Base-by-base conservation (phyloP, 345 rosid species). In the Psidium friedrichsthalianum region DNA sequence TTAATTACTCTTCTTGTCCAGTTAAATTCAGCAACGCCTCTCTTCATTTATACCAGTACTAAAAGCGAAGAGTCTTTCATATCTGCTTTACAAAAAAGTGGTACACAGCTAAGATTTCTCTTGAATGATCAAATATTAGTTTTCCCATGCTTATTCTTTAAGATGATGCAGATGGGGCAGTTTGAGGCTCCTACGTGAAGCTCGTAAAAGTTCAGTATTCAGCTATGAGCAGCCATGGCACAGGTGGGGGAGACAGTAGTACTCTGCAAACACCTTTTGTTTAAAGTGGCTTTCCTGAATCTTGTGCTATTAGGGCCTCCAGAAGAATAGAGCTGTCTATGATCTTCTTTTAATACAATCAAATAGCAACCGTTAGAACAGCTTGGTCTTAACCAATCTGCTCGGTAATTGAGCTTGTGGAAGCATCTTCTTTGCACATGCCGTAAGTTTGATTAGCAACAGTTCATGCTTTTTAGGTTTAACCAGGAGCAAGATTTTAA, bases 141-240 rank as follows among this genome's bases (percentile, higher is more conserved):
- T 69, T 69, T 69, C 20, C 80, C 25, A 69, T 69, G 47, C 47
- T 69, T 69, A 20, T 47, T 80, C 53, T 89, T 55, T 81, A 51
- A 85, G 78, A 82, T 89, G 85, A 85, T 89, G 89, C 94, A 97
- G 99, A 93, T 91, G 95, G 91, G 87, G 84, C 90, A 82, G 85
- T 87, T 87, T 16, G 96, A 93, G 89, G 91, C 90, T 85, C 92
- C 96, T 55, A 83, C 40, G 94, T 97, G 88, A 91, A 92, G 89
- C 91, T 96, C 81, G 98, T 97, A 54, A 96, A 91, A 95, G 98
- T 89, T 94, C 99, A 74, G 89, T 95, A 87, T 97, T 97, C 92
- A 94, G 98, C 92, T 95, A 97, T 82, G 99, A 97, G 90, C 99
- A 97, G 92, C 98, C 99, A 32, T 97, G 99, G 98, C 98, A 97